phyloP scores from a whole-genome alignment of 805 yeast species.

The Yarrowia sp. region DNA sequence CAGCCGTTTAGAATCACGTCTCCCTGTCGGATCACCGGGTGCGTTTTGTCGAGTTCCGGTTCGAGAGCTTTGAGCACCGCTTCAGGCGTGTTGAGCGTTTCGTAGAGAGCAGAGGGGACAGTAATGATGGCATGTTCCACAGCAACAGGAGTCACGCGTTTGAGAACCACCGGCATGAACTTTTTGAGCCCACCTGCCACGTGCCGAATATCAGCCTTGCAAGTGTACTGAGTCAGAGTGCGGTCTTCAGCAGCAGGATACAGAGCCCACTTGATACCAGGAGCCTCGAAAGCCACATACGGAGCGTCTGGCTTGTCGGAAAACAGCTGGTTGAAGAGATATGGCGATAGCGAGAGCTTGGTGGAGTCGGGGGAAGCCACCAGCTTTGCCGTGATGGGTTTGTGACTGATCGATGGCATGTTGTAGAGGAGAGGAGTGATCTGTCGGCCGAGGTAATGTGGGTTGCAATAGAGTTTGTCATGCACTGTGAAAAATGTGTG shows the following conservation, averaged over 20 bases:
- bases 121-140: conserved; percentile 45
- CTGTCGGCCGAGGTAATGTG: conserved; percentile 10
- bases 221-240: background rate
- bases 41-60: conserved; percentile 36
- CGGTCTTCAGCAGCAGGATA: conserved; percentile 5
- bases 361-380: conserved; percentile 14
- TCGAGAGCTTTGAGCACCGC: conserved; percentile 10
- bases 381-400: conserved; percentile 21
- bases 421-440: background rate
- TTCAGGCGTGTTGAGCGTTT: conserved; percentile 27
- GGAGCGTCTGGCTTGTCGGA: background rate
- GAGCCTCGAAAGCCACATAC: conserved; percentile 15
- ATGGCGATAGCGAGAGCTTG: background rate
- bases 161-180: conserved; percentile 29
- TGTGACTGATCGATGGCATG: conserved; percentile 22
- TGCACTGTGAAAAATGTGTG: conserved; percentile 17
- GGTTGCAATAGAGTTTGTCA: background rate
- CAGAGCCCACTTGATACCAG: conserved; percentile 23
- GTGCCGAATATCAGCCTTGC: conserved; percentile 14
- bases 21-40: conserved; percentile 43
- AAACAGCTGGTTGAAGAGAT: conserved; percentile 1
- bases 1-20: conserved; percentile 49
- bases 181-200: conserved; percentile 26
- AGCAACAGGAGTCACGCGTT: conserved; percentile 30
- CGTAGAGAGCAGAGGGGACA: conserved; percentile 51